Base-by-base conservation (phyloP, 139 green algal species). In the Tetradesmus obliquus region DNA sequence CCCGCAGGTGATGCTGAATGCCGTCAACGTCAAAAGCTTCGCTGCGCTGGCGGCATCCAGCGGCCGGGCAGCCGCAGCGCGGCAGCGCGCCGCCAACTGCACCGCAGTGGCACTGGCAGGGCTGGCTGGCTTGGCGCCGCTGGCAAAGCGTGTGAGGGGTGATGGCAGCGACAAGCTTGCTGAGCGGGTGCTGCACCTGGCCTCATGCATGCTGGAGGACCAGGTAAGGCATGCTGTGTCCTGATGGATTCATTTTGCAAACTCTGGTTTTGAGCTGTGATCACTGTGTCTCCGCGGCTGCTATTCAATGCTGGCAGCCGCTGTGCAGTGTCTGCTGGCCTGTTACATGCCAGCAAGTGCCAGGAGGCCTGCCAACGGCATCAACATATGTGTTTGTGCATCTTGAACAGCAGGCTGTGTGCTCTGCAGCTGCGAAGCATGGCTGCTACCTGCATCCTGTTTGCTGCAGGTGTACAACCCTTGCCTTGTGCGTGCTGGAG, bases 401-500 rank as follows among this genome's bases (percentile, higher is more conserved):
- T 71, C 2, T 13, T 20, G 15, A 12, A 15, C 60, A 71, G 60
- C 19, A 3, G 2, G 19, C 60, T 19, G 7, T 19, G 19, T 45
- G 32, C 32, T 19, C 9, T 71, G 19, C 60, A 71, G 60, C 60
- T 13, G 9, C 13, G 17, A n/a, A 76, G 17, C 66, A 5, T 76
- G 8, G 15, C 17, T 76, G 3, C 9, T 72, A 13, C 10, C 66
- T 76, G 66, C n/a, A 19, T 5, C 66, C 2, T 76, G 66, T 76
- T n/a, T 8, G 1, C 12, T 32, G 81, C 81, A 86, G 53, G 87
- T 86, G 55, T 53, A 22, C 6, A 57, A 87, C 20, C 8, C 88
- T 9, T 91, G 89, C 82, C 93, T 97, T 74, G 91, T 94, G 55
- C 93, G 96, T 0, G 93, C 94, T 0, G 92, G 94, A 1, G 96